Conservation (phyloP, 352 stramenopile genomes). For the Thalassiosira oceanica region DNA sequence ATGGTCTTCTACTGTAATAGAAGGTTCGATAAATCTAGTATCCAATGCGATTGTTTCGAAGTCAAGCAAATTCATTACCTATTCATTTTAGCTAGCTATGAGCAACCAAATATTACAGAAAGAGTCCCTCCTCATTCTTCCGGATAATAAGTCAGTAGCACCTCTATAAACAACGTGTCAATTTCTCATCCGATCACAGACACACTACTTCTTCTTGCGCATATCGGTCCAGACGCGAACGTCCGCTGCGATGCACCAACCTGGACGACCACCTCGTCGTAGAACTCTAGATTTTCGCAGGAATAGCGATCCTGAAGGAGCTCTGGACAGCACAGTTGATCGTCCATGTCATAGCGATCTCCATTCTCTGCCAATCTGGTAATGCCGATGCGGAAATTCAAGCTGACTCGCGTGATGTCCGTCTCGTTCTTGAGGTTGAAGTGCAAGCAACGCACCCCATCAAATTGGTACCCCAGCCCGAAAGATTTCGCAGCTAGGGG, state of each 20-base stretch:
- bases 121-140: too few species aligned
- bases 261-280: slow-evolving; percentile 72
- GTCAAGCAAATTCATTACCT: too few species aligned
- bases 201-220: slow-evolving; percentile 38
- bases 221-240: slow-evolving; percentile 37
- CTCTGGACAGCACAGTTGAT: slow-evolving; percentile 43
- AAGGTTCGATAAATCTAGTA: too few species aligned
- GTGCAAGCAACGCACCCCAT: slow-evolving; percentile 66
- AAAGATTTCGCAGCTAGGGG: slow-evolving; percentile 52
- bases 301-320: slow-evolving; percentile 59
- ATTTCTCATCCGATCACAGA: slow-evolving; percentile 17
- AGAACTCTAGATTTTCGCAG: slow-evolving; percentile 47
- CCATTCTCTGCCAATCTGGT: slow-evolving; percentile 22
- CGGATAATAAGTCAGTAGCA: too few species aligned
- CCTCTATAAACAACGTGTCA: too few species aligned
- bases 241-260: slow-evolving; percentile 30
- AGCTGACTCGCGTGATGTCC: slow-evolving; percentile 51
- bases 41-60: too few species aligned
- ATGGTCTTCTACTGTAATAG: too few species aligned
- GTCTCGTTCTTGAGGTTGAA: slow-evolving; percentile 71
- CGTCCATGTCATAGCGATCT: slow-evolving; percentile 34
- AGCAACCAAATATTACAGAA: too few species aligned
- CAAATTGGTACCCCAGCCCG: slow-evolving; percentile 67
- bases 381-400: slow-evolving; percentile 71
- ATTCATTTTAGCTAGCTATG: too few species aligned